These are phyloP conservation scores for Rhodotorula sp. DNA, from an alignment of 1,284 basidiomycete genomes.

Conservation along the genomic window DNA sequence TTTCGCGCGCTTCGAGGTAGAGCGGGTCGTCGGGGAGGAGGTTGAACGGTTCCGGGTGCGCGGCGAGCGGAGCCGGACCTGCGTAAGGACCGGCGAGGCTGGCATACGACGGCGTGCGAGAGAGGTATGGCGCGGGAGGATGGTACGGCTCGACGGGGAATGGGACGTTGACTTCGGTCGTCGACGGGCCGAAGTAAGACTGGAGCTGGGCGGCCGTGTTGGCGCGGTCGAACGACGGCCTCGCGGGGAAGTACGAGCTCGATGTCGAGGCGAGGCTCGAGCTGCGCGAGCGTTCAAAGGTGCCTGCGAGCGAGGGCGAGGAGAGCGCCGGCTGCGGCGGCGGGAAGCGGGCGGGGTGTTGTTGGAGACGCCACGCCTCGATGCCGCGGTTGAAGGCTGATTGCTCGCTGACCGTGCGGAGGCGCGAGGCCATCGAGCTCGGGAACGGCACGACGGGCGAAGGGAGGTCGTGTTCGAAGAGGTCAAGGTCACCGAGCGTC, in stretches of 20 bases:
- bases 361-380: constrained; percentile 15
- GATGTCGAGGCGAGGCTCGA: constrained; percentile 20
- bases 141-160: constrained; percentile 13
- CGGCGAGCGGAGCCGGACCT: constrained; percentile 49
- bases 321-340: not conserved
- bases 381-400: not conserved
- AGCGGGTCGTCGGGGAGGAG: constrained; percentile 35
- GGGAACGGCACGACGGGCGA: not conserved
- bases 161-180: constrained; percentile 4
- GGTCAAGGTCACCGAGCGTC: not conserved
- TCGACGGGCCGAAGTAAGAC: constrained; percentile 31
- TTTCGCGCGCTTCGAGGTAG: constrained; percentile 36
- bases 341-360: not conserved
- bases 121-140: constrained; percentile 20
- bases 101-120: constrained; percentile 46
- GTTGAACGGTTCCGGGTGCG: constrained; percentile 31
- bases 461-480: not conserved
- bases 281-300: constrained; percentile 24
- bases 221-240: constrained; percentile 17
- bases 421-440: not conserved
- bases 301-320: not conserved
- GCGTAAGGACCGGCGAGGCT: constrained; percentile 58
- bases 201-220: constrained; percentile 30
- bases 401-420: constrained; percentile 9
- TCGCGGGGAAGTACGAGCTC: constrained; percentile 8